Percentiles rank a stretch among this genome's conserved stretches.
phyloP scores from a whole-genome alignment of 495 filamentous ascomycete genomes.

The Penicillium lividum region DNA sequence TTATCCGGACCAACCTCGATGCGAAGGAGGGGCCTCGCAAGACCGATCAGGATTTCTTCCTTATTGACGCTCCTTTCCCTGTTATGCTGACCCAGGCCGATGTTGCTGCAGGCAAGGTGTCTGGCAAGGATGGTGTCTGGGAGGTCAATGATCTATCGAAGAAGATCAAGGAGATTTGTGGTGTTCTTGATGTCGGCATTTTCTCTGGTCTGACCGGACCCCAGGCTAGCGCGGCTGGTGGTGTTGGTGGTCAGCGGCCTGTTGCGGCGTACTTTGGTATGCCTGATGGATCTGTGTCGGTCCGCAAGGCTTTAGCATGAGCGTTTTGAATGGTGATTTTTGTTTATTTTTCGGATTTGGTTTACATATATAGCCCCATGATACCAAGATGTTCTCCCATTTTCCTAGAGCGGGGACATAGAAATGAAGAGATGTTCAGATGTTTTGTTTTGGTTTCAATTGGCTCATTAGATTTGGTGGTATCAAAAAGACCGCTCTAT shows the following conservation, averaged over 20 bases:
- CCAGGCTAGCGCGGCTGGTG: slow-evolving; percentile 58
- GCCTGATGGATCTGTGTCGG: slow-evolving; percentile 70
- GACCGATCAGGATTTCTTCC: slow-evolving; percentile 92
- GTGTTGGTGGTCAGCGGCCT: slow-evolving; percentile 80
- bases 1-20: slow-evolving; percentile 64
- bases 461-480: slow-evolving; percentile 22
- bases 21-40: slow-evolving; percentile 79
- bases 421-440: slow-evolving; percentile 7
- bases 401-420: not conserved
- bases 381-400: slow-evolving; percentile 26
- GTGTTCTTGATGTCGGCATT: slow-evolving; percentile 88
- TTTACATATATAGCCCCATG: slow-evolving; percentile 23
- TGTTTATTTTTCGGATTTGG: not conserved
- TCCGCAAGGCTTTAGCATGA: slow-evolving; percentile 42
- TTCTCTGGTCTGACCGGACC: slow-evolving; percentile 79
- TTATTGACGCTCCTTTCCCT: slow-evolving; percentile 87
- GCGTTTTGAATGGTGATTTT: not conserved
- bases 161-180: slow-evolving; percentile 76
- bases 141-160: slow-evolving; percentile 72
- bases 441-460: slow-evolving; percentile 5
- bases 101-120: slow-evolving; percentile 46
- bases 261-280: slow-evolving; percentile 94
- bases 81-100: slow-evolving; percentile 66
- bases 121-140: slow-evolving; percentile 62
- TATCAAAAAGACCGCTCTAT: slow-evolving; percentile 17